Percentiles rank a stretch among this genome's conserved stretches.
Conservation (phyloP, 768 basidiomycete species). For the Pisolithus marmoratus region DNA sequence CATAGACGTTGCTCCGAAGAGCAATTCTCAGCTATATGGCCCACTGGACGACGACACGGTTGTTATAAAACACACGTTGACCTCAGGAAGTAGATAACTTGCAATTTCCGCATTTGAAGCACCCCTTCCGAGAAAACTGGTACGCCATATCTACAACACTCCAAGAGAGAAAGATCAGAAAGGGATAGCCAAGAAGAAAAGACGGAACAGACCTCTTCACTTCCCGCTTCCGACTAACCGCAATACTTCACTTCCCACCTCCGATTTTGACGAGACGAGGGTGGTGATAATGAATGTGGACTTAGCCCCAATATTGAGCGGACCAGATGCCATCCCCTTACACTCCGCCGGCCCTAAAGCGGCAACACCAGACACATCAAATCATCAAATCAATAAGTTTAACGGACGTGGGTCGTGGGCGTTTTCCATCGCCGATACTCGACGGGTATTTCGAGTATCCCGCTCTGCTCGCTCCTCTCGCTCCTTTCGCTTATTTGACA, state of each 20-base stretch:
- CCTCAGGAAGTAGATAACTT: slow-evolving; percentile 30
- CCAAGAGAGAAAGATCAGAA: slow-evolving; percentile 19
- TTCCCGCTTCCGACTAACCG: slow-evolving; percentile 70
- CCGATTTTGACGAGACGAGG: slow-evolving; percentile 45
- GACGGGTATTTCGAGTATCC: too few species aligned
- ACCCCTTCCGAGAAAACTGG: slow-evolving; percentile 82
- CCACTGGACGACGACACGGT: slow-evolving; percentile 46
- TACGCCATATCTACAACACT: slow-evolving; percentile 58
- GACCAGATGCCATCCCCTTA: slow-evolving; percentile 5
- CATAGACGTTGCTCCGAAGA: slow-evolving; percentile 84
- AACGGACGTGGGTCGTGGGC: too few species aligned
- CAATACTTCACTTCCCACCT: slow-evolving; percentile 62
- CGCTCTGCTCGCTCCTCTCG: too few species aligned
- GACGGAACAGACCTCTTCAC: slow-evolving; percentile 49
- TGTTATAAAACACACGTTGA: slow-evolving; percentile 8
- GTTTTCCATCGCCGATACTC: too few species aligned
- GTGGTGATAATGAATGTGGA: slow-evolving; percentile 32
- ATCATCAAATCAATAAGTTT: too few species aligned
- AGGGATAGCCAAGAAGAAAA: slow-evolving; percentile 3
- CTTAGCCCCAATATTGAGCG: slow-evolving; percentile 10
- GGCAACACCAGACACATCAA: slow-evolving; percentile 2
- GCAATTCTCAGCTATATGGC: slow-evolving; percentile 91
- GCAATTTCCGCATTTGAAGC: slow-evolving; percentile 94
- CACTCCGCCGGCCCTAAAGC: slow-evolving; percentile 31
- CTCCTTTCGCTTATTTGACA: too few species aligned